phyloP scores from a whole-genome alignment of 176 grass and related monocot species.

The Ensete ventricosum region DNA sequence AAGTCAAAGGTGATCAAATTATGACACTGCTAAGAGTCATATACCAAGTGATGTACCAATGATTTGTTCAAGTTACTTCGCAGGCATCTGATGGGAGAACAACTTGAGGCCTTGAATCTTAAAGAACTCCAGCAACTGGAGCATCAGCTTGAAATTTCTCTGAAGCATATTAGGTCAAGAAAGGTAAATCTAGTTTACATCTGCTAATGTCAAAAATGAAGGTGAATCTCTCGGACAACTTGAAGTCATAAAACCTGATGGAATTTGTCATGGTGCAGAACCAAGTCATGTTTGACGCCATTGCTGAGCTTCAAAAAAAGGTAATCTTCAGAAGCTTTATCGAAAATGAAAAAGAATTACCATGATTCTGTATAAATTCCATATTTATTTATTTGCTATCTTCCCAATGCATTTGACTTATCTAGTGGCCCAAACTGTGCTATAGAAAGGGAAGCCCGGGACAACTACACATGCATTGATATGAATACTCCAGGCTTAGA shows the following conservation, averaged over 20 bases:
- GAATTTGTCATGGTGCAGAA: not conserved
- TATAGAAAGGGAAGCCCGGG: too few relatives aligned
- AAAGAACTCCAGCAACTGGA: constrained; percentile 16
- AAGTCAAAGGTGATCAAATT: constrained; percentile 13
- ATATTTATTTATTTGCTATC: too few relatives aligned
- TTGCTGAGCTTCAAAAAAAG: constrained; percentile 13
- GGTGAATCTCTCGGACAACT: too few relatives aligned
- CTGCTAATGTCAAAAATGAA: not conserved
- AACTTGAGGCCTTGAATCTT: constrained; percentile 4
- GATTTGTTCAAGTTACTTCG: not conserved
- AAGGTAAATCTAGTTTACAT: not conserved
- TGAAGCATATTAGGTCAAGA: constrained; percentile 13
- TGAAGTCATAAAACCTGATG: not conserved
- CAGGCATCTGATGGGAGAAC: constrained; percentile 17
- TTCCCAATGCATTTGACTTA: too few relatives aligned
- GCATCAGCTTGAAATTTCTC: constrained; percentile 13
- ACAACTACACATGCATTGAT: too few relatives aligned
- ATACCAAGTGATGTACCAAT: not conserved
- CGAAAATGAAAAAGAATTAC: too few relatives aligned
- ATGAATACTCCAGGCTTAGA: too few relatives aligned
- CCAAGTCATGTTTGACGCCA: constrained; percentile 9
- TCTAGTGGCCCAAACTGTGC: too few relatives aligned
- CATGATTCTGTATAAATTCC: too few relatives aligned
- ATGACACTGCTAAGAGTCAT: not conserved
- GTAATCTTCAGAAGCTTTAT: not conserved